Conservation (phyloP, 345 rosid genomes). For the Hypericum perforatum region DNA sequence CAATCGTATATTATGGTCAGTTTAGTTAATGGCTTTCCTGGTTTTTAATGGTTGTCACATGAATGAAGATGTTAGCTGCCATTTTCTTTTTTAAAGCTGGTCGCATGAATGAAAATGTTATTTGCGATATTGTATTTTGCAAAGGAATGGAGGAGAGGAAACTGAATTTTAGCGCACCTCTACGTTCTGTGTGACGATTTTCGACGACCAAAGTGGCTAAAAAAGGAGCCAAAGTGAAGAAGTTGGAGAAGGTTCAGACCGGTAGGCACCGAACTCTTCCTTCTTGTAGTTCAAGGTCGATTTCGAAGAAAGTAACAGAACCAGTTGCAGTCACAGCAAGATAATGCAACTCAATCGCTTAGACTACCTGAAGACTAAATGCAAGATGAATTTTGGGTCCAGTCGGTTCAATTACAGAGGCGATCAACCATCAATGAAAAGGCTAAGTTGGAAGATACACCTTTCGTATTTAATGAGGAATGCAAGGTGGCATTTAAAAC, state of each 20-base stretch:
- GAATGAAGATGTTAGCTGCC: too few species aligned
- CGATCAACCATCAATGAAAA: slow-evolving; percentile 23
- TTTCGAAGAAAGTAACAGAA: slow-evolving; percentile 55
- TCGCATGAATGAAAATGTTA: too few species aligned
- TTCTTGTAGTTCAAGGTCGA: slow-evolving; percentile 19
- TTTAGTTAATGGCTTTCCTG: too few species aligned
- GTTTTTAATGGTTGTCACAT: too few species aligned
- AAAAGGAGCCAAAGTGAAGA: slow-evolving; percentile 19
- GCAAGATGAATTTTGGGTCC: slow-evolving; percentile 32
- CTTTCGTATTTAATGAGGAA: too few species aligned
- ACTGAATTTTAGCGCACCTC: slow-evolving; percentile 65
- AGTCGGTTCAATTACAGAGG: slow-evolving; percentile 29
- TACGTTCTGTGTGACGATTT: slow-evolving; percentile 67
- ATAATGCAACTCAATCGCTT: slow-evolving; percentile 31
- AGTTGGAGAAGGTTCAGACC: slow-evolving; percentile 14
- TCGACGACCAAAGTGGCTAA: slow-evolving; percentile 27
- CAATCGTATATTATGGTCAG: too few species aligned
- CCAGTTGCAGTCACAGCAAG: slow-evolving; percentile 49
- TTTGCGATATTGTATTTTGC: not conserved
- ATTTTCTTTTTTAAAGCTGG: too few species aligned
- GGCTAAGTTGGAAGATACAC: too few species aligned
- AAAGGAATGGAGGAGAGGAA: slow-evolving; percentile 56
- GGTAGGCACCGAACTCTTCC: slow-evolving; percentile 21
- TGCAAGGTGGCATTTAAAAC: too few species aligned
- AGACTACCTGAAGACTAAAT: slow-evolving; percentile 23